Conservation (phyloP, 441 rosid genomes). For the Manihot esculenta region DNA sequence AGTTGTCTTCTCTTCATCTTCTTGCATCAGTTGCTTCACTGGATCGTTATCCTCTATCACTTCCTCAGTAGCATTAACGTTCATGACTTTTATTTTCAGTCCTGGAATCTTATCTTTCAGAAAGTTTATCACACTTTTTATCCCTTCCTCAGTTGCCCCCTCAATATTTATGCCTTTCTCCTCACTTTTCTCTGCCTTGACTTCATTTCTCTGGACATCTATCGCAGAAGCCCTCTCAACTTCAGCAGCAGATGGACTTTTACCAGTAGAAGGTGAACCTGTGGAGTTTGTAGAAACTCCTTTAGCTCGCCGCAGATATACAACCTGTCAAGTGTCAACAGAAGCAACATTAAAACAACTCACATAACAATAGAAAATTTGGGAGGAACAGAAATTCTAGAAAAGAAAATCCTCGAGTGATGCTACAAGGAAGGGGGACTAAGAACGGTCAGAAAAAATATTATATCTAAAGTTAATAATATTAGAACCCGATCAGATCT, state of each 20-base stretch:
- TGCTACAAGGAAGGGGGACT: background rate
- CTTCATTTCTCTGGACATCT: slow-evolving; percentile 64
- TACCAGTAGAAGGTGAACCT: slow-evolving; percentile 40
- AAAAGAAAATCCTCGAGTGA: too few relatives aligned
- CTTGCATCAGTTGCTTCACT: slow-evolving; percentile 59
- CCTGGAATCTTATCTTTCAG: slow-evolving; percentile 95
- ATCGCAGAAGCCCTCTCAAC: slow-evolving; percentile 44
- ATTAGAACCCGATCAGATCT: background rate
- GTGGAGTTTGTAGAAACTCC: slow-evolving; percentile 43
- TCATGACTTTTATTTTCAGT: slow-evolving; percentile 74
- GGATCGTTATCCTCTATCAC: slow-evolving; percentile 57
- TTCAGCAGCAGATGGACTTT: slow-evolving; percentile 43
- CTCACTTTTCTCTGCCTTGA: slow-evolving; percentile 55
- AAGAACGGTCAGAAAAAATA: background rate
- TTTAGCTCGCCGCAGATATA: slow-evolving; percentile 62
- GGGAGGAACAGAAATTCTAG: too few relatives aligned
- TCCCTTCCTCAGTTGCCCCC: slow-evolving; percentile 88
- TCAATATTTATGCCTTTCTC: slow-evolving; percentile 65
- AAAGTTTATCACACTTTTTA: slow-evolving; percentile 82
- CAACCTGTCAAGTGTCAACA: slow-evolving; percentile 80
- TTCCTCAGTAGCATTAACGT: slow-evolving; percentile 51
- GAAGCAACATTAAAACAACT: too few relatives aligned
- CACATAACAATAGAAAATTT: too few relatives aligned
- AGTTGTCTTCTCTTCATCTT: slow-evolving; percentile 49
- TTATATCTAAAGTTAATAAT: background rate